Conservation (phyloP, 305 asterid species). For the Ilex paraguariensis region DNA sequence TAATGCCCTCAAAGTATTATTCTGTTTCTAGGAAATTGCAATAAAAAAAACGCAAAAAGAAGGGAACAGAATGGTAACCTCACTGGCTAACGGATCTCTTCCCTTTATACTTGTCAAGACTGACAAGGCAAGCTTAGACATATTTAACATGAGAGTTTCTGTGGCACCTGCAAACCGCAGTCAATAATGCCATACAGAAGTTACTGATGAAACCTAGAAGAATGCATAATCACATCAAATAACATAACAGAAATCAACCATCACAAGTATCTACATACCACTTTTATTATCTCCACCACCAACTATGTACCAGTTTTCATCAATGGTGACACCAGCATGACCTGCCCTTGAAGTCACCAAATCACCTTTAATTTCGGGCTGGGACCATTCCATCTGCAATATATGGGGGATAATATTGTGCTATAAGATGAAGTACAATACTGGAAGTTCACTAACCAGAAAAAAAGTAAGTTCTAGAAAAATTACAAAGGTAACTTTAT, state of each 20-base stretch:
- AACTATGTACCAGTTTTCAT: slow-evolving; percentile 85
- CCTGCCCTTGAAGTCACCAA: slow-evolving; percentile 82
- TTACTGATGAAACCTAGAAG: neutral
- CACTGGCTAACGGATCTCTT: slow-evolving; percentile 93
- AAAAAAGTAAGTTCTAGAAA: neutral
- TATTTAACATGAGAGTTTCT: slow-evolving; percentile 74
- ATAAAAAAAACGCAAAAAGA: neutral
- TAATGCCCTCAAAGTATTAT: neutral
- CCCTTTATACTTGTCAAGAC: slow-evolving; percentile 70
- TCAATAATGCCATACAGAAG: slow-evolving; percentile 14
- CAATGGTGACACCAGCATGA: slow-evolving; percentile 81
- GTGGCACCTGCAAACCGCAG: slow-evolving; percentile 61
- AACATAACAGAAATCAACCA: neutral
- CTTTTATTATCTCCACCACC: slow-evolving; percentile 98
- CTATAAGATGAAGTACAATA: neutral
- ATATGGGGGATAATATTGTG: slow-evolving; percentile 10
- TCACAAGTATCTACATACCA: slow-evolving; percentile 40
- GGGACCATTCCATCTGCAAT: slow-evolving; percentile 96
- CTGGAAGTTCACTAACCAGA: neutral
- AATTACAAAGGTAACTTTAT: too few species aligned
- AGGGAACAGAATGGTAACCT: slow-evolving; percentile 43
- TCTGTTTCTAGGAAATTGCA: neutral
- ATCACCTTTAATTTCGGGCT: slow-evolving; percentile 82
- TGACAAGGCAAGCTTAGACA: slow-evolving; percentile 79
- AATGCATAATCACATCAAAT: neutral